Base-by-base conservation (phyloP, 352 stramenopile species). In the Pythium aphanidermatum region DNA sequence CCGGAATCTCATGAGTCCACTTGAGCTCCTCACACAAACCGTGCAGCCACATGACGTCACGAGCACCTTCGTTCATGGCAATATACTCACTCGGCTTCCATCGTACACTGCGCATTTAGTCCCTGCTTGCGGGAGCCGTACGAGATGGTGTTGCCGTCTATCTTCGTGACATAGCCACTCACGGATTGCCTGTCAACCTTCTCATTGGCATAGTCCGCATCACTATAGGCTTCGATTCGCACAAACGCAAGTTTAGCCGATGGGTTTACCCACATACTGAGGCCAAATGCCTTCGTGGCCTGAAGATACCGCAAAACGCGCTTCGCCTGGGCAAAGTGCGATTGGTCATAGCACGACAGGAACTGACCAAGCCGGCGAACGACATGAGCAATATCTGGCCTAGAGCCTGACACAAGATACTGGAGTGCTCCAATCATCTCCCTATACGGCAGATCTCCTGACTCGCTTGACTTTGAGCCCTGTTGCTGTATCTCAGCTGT, bases 191-290 rank as follows among this genome's bases (percentile, higher is more conserved):
- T 6, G 14, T 67, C 53, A 2, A 25, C 29, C 0, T 17, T 11
- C 20, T 65, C 46, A 19, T 71, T 68, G 0, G 58, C 58, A 14
- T 65, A 68, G 16, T 65, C 50, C 3, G 50, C 42, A 14, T 70
- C 51, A 4, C 48, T 57, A 10, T 38, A 70, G 0, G 43, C n/a
- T n/a, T n/a, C n/a, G n/a, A n/a, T n/a, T n/a, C n/a, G n/a, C n/a
- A n/a, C n/a, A n/a, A n/a, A 21, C 10, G 12, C 19, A 2, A 60
- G 33, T 17, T 35, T 14, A 0, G 49, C 32, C 5, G 36, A 16
- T 14, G 46, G 8, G 6, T 37, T 19, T 4, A 16, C 24, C 2
- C 21, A 13, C 23, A 30, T 24, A 28, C 37, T 28, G 11, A 54
- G 26, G 2, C 36, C 35, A 27, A 39, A 51, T 17, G 35, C 28